phyloP scores from a whole-genome alignment of 2,329 filamentous ascomycete genomes.

The Hypoxylon sp. region DNA sequence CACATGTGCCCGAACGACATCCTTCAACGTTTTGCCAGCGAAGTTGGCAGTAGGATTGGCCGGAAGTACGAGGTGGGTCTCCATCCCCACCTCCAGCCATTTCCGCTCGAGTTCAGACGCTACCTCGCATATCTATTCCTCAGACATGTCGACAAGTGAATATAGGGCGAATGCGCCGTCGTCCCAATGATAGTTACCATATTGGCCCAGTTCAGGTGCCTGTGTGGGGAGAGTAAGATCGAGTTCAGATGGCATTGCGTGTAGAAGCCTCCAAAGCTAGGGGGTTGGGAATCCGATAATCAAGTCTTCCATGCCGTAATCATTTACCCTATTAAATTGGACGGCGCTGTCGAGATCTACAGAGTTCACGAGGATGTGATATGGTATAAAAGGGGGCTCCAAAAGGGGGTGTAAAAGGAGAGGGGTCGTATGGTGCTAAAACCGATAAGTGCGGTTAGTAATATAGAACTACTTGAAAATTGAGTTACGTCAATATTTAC shows the following conservation, averaged over 20 bases:
- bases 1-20: constrained; percentile 23
- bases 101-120: background rate
- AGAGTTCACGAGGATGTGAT: too few species aligned
- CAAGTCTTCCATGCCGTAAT: too few species aligned
- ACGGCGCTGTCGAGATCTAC: too few species aligned
- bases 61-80: constrained; percentile 45
- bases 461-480: background rate
- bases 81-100: background rate
- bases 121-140: background rate
- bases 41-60: constrained; percentile 18
- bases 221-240: background rate
- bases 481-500: background rate
- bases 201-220: background rate
- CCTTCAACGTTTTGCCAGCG: constrained; percentile 15
- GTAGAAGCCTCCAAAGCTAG: too few species aligned
- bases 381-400: too few species aligned
- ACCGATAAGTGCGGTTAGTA: too few species aligned
- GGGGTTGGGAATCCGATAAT: too few species aligned
- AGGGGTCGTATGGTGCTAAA: too few species aligned
- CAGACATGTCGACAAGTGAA: background rate
- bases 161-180: background rate
- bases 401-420: too few species aligned
- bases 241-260: background rate
- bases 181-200: background rate
- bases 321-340: too few species aligned